Evolutionary conservation across 768 basidiomycete species (phyloP).

Genomic region (Albatrellus ellisii): DNA sequence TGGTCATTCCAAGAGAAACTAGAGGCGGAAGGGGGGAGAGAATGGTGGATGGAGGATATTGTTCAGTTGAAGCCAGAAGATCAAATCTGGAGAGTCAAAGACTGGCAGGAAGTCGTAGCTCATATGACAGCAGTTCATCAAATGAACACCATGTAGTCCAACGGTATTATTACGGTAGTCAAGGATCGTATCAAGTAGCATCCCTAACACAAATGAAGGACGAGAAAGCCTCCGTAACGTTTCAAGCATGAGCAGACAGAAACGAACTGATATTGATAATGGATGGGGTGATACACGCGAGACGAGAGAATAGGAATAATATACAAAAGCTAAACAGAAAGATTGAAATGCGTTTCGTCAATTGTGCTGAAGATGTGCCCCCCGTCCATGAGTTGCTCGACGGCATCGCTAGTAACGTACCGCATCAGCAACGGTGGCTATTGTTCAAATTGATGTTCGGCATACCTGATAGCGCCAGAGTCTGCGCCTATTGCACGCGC

Average conservation of each 20-base stretch:
- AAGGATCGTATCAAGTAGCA: too few species aligned
- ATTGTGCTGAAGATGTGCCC: conserved; percentile 71
- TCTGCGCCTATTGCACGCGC: conserved; percentile 48
- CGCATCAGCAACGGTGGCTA: neutral
- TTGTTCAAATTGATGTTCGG: conserved; percentile 1
- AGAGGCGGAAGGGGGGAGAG: conserved; percentile 6
- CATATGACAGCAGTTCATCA: neutral
- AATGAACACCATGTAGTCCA: neutral
- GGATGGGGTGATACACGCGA: too few species aligned
- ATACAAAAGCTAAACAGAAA: conserved; percentile 23
- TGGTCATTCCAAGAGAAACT: conserved; percentile 10
- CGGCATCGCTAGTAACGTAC: conserved; percentile 36
- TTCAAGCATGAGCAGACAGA: too few species aligned
- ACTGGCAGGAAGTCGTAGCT: conserved; percentile 5
- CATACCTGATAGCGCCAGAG: conserved; percentile 41
- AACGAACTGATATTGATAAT: neutral
- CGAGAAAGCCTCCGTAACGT: too few species aligned
- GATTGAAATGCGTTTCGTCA: conserved; percentile 67
- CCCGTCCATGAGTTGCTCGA: conserved; percentile 69
- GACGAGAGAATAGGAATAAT: too few species aligned
- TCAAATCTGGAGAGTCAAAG: conserved; percentile 6
- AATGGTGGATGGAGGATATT: conserved; percentile 10
- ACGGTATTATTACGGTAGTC: neutral
- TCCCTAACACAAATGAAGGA: too few species aligned
- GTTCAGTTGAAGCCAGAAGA: conserved; percentile 6